Evolutionary conservation across 306 rosid species (phyloP).

Genomic region (Prosopis cineraria): DNA sequence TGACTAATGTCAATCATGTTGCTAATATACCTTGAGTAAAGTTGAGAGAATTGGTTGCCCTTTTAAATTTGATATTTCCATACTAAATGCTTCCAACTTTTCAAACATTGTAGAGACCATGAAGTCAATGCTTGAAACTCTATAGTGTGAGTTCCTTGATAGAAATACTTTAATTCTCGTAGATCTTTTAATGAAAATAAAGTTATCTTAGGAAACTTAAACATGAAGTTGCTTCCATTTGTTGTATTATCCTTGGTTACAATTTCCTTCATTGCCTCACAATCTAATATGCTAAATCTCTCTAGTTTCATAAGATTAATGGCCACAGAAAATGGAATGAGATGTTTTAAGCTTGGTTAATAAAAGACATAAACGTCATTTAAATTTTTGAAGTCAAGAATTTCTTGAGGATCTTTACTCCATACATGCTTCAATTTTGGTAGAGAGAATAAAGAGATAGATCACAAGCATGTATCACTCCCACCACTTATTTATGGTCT

Average conservation of each 20-base stretch:
- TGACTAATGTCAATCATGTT: no score
- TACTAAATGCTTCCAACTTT: not conserved
- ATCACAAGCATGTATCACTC: not conserved
- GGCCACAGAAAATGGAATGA: conserved; percentile 4
- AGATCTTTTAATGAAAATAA: not conserved
- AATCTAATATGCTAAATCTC: accelerated
- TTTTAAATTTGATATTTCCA: not conserved
- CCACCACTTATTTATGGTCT: not conserved
- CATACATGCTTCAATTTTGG: conserved; percentile 11
- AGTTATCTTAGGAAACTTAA: not conserved
- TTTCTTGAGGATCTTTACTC: no score
- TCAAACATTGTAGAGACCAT: not conserved
- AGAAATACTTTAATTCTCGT: no score
- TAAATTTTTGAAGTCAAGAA: not conserved
- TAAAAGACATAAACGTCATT: no score
- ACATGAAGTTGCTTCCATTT: no score
- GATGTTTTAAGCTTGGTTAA: no score
- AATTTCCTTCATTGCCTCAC: not conserved
- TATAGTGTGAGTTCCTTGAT: not conserved
- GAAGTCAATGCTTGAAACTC: conserved; percentile 1
- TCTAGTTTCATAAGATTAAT: not conserved
- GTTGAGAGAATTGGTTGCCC: not conserved
- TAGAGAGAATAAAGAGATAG: not conserved
- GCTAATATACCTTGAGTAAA: conserved; percentile 23
- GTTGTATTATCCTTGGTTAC: not conserved